Evolutionary conservation across 1,139 yeast genomes (phyloP), one percentile per base, ranked within the genome.

Genomic region (Zygoascus meyerae): DNA sequence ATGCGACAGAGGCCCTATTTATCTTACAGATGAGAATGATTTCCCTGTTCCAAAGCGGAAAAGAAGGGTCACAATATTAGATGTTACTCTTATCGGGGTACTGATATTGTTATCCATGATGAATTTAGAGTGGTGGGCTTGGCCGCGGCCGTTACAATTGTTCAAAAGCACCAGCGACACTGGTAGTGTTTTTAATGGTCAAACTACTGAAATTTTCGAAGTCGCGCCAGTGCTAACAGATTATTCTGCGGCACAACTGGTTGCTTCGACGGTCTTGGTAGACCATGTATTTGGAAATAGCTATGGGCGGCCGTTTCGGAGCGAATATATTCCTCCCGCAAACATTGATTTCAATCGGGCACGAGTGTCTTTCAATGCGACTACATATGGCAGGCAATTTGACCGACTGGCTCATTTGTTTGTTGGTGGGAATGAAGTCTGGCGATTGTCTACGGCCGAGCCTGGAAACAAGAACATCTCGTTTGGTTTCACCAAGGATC

Each of bases 401-500:
- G 95, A 86, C 61, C 71, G 95, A 49, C 69, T 86, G 56, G 85
- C 83, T 11, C 86, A 85, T 58, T 64, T 86, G 26, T 83, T 75
- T 57, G 63, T 86, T 26, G 76, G 77, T 46, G 86, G 81, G 18
- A 72, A 75, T 12, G 86, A 85, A 55, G 65, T 86, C 32, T 86
- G 95, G 95, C 73, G 95, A 63, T 81, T 94, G 0, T 81, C 92
- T 2, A 86, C 95, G 1, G 80, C 86, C 15, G 95, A 86, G 64
- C 95, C 95, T 0, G 77, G 79, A 51, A 72, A 77, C 46, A 64
- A 67, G 15, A 58, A 57, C 21, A 55, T 65, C 2, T 72, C 76
- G 2, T 72, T 69, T 56, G 61, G 67, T 11, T 68, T 74, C 44
- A 67, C 72, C 30, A 86, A 84, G 60, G 95, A 87, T 59, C 76